Evolutionary conservation across 208 protist genomes (phyloP).

Genomic region (Acanthamoeba healyi): DNA sequence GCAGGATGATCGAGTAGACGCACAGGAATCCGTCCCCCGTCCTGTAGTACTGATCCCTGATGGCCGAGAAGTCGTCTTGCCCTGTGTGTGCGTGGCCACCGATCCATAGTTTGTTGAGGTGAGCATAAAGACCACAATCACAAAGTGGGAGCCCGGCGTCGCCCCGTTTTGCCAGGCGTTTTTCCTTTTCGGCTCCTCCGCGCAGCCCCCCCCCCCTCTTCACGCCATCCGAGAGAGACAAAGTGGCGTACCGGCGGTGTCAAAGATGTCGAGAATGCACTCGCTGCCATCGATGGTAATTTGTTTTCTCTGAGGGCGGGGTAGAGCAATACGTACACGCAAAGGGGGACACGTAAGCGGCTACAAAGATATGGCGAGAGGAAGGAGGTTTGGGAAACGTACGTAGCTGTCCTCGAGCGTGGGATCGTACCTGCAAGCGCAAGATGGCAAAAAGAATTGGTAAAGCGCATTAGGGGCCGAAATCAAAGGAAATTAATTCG

Average conservation of each 20-base stretch:
- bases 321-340: not conserved
- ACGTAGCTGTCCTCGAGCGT: conserved; percentile 59
- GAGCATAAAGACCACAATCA: too few relatives aligned
- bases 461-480: not conserved
- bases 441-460: not conserved
- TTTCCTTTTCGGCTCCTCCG: too few relatives aligned
- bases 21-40: conserved; percentile 42
- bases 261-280: conserved; percentile 55
- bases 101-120: too few relatives aligned
- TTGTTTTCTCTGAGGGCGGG: conserved; percentile 21
- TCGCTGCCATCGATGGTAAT: conserved; percentile 68
- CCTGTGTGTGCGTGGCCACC: not conserved
- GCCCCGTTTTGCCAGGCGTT: too few relatives aligned
- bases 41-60: conserved; percentile 75
- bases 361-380: too few relatives aligned
- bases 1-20: conserved; percentile 83
- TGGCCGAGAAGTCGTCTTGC: conserved; percentile 83
- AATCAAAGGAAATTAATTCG: too few relatives aligned
- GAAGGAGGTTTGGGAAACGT: not conserved
- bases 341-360: not conserved
- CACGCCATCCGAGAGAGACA: too few relatives aligned
- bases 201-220: too few relatives aligned
- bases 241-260: conserved; percentile 26
- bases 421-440: not conserved
- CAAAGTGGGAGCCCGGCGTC: too few relatives aligned